These are phyloP conservation scores for Apiotrichum veenhuisii DNA, from an alignment of 1,284 basidiomycete species.

Conservation along the genomic window DNA sequence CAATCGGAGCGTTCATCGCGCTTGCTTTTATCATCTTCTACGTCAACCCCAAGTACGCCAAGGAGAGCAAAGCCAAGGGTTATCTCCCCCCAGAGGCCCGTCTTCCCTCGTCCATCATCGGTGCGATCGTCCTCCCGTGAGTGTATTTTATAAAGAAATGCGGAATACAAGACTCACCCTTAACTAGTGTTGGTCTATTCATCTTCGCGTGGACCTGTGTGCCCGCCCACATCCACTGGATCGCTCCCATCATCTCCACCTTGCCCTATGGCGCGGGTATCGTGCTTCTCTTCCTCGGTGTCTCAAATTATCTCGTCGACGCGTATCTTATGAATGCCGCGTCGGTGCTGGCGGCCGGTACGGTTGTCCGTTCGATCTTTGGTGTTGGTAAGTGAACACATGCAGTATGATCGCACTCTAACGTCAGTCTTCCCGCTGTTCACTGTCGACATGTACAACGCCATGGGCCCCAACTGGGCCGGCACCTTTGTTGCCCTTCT, in stretches of 20 bases:
- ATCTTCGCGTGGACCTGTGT: slow-evolving; percentile 56
- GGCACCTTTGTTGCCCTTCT: slow-evolving; percentile 32
- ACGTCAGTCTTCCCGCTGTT: slow-evolving; percentile 57
- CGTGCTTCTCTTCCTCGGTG: slow-evolving; percentile 34
- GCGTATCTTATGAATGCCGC: slow-evolving; percentile 54
- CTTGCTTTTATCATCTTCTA: slow-evolving; percentile 55
- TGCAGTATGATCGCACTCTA: neutral
- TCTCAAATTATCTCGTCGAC: slow-evolving; percentile 59
- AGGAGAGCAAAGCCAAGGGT: slow-evolving; percentile 15
- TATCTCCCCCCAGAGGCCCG: slow-evolving; percentile 52
- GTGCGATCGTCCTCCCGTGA: slow-evolving; percentile 57
- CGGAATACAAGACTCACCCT: too few relatives aligned
- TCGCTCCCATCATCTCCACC: slow-evolving; percentile 60
- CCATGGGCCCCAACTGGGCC: slow-evolving; percentile 61
- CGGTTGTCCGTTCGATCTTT: slow-evolving; percentile 61
- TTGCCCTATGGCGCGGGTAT: slow-evolving; percentile 57
- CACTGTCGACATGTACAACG: slow-evolving; percentile 56
- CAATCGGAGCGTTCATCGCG: slow-evolving; percentile 57
- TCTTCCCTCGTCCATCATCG: slow-evolving; percentile 59
- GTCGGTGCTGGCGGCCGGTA: slow-evolving; percentile 63
- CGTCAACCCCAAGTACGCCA: slow-evolving; percentile 30
- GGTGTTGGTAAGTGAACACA: slow-evolving; percentile 47
- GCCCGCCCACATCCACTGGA: slow-evolving; percentile 57
- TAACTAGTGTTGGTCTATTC: slow-evolving; percentile 20
- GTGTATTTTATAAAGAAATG: neutral